Evolutionary conservation across 345 rosid genomes (phyloP), one percentile per base, ranked within the genome.

Genomic region (Lepidium africanum): DNA sequence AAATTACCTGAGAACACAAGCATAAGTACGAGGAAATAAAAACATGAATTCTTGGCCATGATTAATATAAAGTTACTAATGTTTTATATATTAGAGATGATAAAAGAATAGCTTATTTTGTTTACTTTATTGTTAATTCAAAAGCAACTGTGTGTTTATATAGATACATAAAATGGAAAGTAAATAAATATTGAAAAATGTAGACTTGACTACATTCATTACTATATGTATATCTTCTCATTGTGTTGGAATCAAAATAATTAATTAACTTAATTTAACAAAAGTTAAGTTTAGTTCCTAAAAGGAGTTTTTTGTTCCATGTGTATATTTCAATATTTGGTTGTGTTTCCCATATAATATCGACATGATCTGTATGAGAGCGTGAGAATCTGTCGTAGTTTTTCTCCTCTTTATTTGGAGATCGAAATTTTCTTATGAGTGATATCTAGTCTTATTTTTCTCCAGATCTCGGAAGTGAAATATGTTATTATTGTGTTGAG

Each of bases 1-100:
- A 1, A 61, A 6, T 7, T 61, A 61, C 66, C 41, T 36, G 63
- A 71, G 32, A 71, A 15, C 48, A 21, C 23, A 21, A 21, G 23
- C 23, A 21, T 21, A 21, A 21, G 23, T 21, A 21, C 5, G 9
- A 71, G 23, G 35, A 54, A 38, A 37, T 16, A 71, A 63, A 25
- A 71, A 55, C 58, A 63, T 27, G 42, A 55, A 46, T 46, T 27
- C 23, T 63, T 63, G 41, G 55, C 67, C 67, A 47, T 62, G 55
- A 30, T 62, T 30, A 46, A 19, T 27, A 23, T 14, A 42, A 59
- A 9, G 17, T 32, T 17, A 27, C 14, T 13, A 8, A 35, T 11
- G 8, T 63, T 33, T 27, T 27, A 11, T n/a, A 10, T 39, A 39
- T 27, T 15, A 25, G 40, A 39, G 39, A 27, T 8, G 48, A 40